Conservation (phyloP, 208 protist species). For the Leptomonas pyrrhocoris region DNA sequence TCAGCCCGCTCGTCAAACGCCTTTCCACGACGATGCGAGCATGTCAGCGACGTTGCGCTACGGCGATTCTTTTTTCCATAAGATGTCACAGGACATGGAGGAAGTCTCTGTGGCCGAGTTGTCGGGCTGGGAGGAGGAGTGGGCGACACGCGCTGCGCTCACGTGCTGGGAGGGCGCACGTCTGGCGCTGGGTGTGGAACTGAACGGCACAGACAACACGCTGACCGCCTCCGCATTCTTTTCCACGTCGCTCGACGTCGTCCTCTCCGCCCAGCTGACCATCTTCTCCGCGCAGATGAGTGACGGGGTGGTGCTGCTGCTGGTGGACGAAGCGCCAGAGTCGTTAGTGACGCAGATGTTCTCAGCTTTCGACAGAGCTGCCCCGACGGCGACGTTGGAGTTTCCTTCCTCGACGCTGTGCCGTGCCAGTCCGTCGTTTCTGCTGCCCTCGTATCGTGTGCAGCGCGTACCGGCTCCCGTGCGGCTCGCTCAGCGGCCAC, state of each 20-base stretch:
- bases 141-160: slow-evolving; percentile 26
- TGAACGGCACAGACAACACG: background rate
- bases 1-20: background rate
- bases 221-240: slow-evolving; percentile 17
- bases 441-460: slow-evolving; percentile 40
- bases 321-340: slow-evolving; percentile 35
- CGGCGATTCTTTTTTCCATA: background rate
- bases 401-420: slow-evolving; percentile 10
- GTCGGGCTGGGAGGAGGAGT: slow-evolving; percentile 30
- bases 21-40: background rate
- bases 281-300: slow-evolving; percentile 43
- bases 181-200: slow-evolving; percentile 24
- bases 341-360: slow-evolving; percentile 28
- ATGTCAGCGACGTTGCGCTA: background rate
- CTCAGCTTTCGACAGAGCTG: slow-evolving; percentile 6
- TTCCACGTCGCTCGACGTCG: slow-evolving; percentile 45
- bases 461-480: background rate
- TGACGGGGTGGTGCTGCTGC: slow-evolving; percentile 36
- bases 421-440: slow-evolving; percentile 27
- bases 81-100: background rate
- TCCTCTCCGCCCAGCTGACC: slow-evolving; percentile 39
- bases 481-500: background rate
- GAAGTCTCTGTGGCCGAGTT: background rate
- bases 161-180: slow-evolving; percentile 39
- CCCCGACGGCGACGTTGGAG: slow-evolving; percentile 23